Evolutionary conservation across 352 stramenopile genomes (phyloP).

Genomic region (Phytophthora boehmeriae): DNA sequence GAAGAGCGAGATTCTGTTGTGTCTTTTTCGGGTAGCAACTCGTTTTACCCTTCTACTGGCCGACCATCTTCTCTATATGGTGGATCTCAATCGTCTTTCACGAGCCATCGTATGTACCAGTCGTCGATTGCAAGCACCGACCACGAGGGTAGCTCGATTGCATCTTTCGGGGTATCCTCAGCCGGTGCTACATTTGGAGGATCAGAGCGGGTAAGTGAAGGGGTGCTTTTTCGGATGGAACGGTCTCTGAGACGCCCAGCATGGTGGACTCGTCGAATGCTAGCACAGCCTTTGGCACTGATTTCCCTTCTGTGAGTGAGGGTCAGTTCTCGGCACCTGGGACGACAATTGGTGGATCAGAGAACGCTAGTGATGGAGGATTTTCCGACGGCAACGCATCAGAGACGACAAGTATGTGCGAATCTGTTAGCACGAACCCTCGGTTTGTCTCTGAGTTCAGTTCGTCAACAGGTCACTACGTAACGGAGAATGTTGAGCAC

Average conservation of each 20-base stretch:
- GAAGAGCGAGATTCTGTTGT: constrained; percentile 46
- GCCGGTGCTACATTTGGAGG: constrained; percentile 80
- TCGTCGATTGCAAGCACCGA: constrained; percentile 45
- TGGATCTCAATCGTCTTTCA: constrained; percentile 48
- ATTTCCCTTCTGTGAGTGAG: constrained; percentile 79
- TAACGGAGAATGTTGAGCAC: constrained; percentile 33
- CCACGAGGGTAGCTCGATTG: constrained; percentile 58
- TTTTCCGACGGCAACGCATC: constrained; percentile 71
- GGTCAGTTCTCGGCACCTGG: constrained; percentile 68
- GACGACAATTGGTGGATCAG: constrained; percentile 62
- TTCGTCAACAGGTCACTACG: constrained; percentile 40
- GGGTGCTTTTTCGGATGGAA: constrained; percentile 69
- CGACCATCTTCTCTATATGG: constrained; percentile 42
- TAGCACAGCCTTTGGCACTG: constrained; percentile 76
- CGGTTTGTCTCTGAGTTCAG: constrained; percentile 46
- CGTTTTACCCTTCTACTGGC: constrained; percentile 36
- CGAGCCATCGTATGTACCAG: constrained; percentile 45
- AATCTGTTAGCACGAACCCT: constrained; percentile 43
- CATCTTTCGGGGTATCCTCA: constrained; percentile 75
- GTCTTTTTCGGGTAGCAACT: constrained; percentile 41
- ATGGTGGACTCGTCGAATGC: constrained; percentile 76
- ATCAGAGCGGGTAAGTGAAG: constrained; percentile 71
- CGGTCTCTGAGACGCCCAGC: constrained; percentile 72
- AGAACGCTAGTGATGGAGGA: constrained; percentile 58
- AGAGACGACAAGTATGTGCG: constrained; percentile 59